Conservation (phyloP, 495 filamentous ascomycete genomes). For the Penicillium psychrofluorescens region DNA sequence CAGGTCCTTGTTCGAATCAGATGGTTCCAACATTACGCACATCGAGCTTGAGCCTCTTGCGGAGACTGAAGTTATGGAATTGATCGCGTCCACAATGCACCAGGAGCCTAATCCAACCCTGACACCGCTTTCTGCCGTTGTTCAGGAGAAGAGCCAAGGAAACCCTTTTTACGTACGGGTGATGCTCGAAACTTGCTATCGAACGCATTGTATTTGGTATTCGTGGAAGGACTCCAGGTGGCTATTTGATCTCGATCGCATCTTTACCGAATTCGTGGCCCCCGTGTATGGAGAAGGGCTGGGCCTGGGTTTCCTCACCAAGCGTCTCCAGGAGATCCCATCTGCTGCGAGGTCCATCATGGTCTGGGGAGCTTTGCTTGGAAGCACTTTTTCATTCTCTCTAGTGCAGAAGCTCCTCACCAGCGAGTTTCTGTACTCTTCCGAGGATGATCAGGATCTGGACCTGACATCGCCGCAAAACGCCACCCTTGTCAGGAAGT, state of each 20-base stretch:
- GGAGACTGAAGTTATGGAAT: slow-evolving; percentile 68
- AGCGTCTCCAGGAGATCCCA: slow-evolving; percentile 68
- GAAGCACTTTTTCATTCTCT: slow-evolving; percentile 71
- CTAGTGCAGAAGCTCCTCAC: slow-evolving; percentile 70
- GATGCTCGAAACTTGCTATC: slow-evolving; percentile 82
- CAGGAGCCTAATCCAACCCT: slow-evolving; percentile 28
- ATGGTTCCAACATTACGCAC: slow-evolving; percentile 48
- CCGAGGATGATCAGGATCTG: slow-evolving; percentile 21
- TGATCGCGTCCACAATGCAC: slow-evolving; percentile 68
- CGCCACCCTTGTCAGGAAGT: slow-evolving; percentile 23
- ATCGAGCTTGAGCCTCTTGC: slow-evolving; percentile 59
- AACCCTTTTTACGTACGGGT: slow-evolving; percentile 87
- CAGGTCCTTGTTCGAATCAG: slow-evolving; percentile 34
- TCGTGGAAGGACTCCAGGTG: slow-evolving; percentile 71
- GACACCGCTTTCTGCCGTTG: slow-evolving; percentile 51
- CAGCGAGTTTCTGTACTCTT: slow-evolving; percentile 56
- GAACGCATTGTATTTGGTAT: slow-evolving; percentile 82
- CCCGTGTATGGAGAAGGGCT: slow-evolving; percentile 70
- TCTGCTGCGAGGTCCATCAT: slow-evolving; percentile 65
- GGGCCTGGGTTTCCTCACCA: slow-evolving; percentile 70
- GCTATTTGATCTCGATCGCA: slow-evolving; percentile 76
- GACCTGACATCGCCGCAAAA: slow-evolving; percentile 29
- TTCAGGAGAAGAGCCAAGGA: slow-evolving; percentile 74
- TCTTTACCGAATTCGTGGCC: slow-evolving; percentile 74
- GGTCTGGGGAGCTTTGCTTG: slow-evolving; percentile 78